Percentiles rank a stretch among this genome's conserved stretches.
These are phyloP conservation scores for Ceratobasidium sp. DNA, from an alignment of 1,284 basidiomycete species.

Conservation along the genomic window DNA sequence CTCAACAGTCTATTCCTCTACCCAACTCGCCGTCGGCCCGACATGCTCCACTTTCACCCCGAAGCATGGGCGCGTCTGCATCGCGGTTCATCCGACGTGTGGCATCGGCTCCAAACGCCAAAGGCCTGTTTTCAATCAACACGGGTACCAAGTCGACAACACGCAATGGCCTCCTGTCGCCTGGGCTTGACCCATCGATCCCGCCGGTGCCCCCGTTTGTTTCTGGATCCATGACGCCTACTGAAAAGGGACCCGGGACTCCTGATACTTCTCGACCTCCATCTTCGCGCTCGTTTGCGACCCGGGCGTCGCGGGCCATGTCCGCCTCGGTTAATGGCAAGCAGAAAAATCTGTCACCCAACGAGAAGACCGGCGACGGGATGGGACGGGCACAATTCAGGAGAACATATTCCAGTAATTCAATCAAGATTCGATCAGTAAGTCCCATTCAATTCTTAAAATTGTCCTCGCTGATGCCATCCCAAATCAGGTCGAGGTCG, in stretches of 20 bases:
- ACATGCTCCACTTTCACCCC: constrained; percentile 47
- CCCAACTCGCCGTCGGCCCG: constrained; percentile 40
- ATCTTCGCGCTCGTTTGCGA: constrained; percentile 34
- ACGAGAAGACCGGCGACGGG: constrained; percentile 34
- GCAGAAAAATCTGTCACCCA: constrained; percentile 50
- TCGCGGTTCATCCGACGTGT: constrained; percentile 92
- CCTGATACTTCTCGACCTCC: constrained; percentile 41
- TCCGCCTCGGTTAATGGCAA: constrained; percentile 31
- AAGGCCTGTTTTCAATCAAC: constrained; percentile 80
- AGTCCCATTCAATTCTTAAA: constrained; percentile 54
- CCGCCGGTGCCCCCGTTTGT: constrained; percentile 51
- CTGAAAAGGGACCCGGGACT: constrained; percentile 45
- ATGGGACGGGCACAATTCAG: constrained; percentile 80
- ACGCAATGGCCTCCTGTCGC: constrained; percentile 77
- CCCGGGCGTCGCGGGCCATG: constrained; percentile 39
- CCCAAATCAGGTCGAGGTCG: constrained; percentile 81
- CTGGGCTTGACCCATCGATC: constrained; percentile 63
- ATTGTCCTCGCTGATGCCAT: constrained; percentile 22
- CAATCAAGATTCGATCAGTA: constrained; percentile 93
- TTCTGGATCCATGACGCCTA: constrained; percentile 36
- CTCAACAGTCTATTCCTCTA: constrained; percentile 47
- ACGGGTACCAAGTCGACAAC: constrained; percentile 66
- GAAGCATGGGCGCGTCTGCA: constrained; percentile 57
- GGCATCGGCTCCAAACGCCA: constrained; percentile 96
- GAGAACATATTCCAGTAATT: constrained; percentile 96